phyloP scores from a whole-genome alignment of 2,329 filamentous ascomycete species.

The Penicillium fuscoglaucum region DNA sequence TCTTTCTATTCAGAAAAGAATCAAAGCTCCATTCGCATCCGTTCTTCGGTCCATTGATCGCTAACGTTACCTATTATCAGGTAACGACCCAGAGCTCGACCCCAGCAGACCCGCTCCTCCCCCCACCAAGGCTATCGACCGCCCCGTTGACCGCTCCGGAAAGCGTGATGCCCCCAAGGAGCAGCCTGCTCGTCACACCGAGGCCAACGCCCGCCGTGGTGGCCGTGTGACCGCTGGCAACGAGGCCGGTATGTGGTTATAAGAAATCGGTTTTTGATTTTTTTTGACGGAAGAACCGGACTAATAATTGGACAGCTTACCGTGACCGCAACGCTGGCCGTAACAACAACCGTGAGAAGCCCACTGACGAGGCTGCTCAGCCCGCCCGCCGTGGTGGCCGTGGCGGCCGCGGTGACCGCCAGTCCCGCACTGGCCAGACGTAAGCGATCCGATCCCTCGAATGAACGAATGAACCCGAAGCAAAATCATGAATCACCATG shows the following conservation, averaged over 20 bases:
- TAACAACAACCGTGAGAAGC: constrained; percentile 77
- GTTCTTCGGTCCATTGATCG: constrained; percentile 10
- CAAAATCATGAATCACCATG: not conserved
- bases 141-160: constrained; percentile 70
- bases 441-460: constrained; percentile 43
- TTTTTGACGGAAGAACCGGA: constrained; percentile 13
- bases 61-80: constrained; percentile 47
- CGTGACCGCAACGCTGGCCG: constrained; percentile 81
- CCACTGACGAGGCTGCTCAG: constrained; percentile 66
- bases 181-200: constrained; percentile 53
- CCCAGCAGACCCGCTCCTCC: constrained; percentile 73
- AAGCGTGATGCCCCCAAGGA: constrained; percentile 87
- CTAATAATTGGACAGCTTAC: constrained; percentile 64
- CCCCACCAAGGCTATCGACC: constrained; percentile 87
- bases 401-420: constrained; percentile 52
- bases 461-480: constrained; percentile 5
- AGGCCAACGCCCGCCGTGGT: constrained; percentile 47
- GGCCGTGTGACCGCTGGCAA: constrained; percentile 63
- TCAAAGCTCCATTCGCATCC: constrained; percentile 7
- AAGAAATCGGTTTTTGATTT: not conserved
- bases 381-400: constrained; percentile 50
- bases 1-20: not conserved
- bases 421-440: constrained; percentile 61
- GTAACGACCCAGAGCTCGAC: constrained; percentile 69
- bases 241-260: constrained; percentile 74